Conservation (phyloP, 2,329 filamentous ascomycete species). For the Bipolaris bicolor region DNA sequence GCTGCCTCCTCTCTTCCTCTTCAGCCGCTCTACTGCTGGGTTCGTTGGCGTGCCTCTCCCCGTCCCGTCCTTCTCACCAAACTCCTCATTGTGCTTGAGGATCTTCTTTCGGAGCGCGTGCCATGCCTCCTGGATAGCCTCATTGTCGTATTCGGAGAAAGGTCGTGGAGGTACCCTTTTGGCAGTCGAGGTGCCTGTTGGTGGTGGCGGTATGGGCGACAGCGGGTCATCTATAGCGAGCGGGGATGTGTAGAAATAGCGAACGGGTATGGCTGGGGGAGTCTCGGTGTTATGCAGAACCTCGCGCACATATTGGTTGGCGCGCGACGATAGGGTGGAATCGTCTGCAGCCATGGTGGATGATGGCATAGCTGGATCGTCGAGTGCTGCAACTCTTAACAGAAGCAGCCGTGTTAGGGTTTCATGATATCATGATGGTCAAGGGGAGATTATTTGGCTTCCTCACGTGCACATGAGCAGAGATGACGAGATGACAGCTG, state of each 20-base stretch:
- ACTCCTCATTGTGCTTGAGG: conserved; percentile 51
- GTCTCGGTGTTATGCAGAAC: conserved; percentile 49
- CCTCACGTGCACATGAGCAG: conserved; percentile 11
- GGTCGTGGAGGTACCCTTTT: conserved; percentile 71
- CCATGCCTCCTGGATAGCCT: conserved; percentile 81
- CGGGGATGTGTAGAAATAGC: conserved; percentile 82
- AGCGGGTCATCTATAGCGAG: conserved; percentile 88
- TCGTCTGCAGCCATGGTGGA: conserved; percentile 28
- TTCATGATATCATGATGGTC: conserved; percentile 24
- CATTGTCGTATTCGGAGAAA: conserved; percentile 80
- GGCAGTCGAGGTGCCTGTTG: conserved; percentile 54
- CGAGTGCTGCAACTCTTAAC: conserved; percentile 10
- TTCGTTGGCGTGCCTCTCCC: conserved; percentile 35
- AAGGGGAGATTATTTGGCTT: conserved; percentile 6
- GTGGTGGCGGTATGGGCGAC: conserved; percentile 66
- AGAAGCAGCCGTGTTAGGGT: conserved; percentile 6
- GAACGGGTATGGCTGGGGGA: conserved; percentile 44
- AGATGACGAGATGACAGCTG: conserved; percentile 14
- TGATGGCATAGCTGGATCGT: conserved; percentile 2
- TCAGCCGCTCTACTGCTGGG: conserved; percentile 44
- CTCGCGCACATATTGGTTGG: conserved; percentile 55
- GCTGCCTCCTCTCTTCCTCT: conserved; percentile 42
- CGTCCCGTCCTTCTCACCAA: conserved; percentile 41
- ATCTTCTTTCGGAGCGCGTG: conserved; percentile 61
- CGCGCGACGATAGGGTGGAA: conserved; percentile 36